Evolutionary conservation across 805 yeast genomes (phyloP), one percentile per base, ranked within the genome.

Genomic region (Komagataella pseudopastoris): DNA sequence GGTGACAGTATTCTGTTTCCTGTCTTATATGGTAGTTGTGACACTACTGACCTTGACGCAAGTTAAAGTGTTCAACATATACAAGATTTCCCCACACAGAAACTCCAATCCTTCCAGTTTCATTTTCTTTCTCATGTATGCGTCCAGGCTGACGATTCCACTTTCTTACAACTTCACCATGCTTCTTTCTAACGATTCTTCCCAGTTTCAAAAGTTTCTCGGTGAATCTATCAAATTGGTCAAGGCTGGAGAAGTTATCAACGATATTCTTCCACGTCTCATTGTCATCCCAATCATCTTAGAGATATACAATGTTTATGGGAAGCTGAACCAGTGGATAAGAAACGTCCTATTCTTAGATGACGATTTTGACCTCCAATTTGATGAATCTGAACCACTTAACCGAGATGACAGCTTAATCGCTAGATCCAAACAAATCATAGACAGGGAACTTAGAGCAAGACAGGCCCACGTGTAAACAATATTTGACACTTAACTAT

Each of bases 61-160:
- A 48, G 72, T 87, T 53, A 79, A 81, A 54, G 68, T 88, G 5
- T 88, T 88, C 71, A 83, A 84, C 60, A 74, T 84, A 63, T 88
- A 86, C 62, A 89, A 85, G 54, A 71, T 88, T 53, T 65, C 64
- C 48, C 88, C 85, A 12, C 80, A 83, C 17, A 75, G 74, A 55
- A 75, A 80, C 51, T 82, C 91, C 0, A 91, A 84, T 60, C 83
- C 87, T 0, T 84, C 86, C 0, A 80, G 88, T 14, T 75, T 85
- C 20, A 73, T 87, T 39, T 88, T 87, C 61, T 88, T 85, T 63
- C 80, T 89, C 18, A 83, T 85, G 59, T 87, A 88, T 59, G 81
- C 87, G 17, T 84, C 90, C 50, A 79, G 96, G 55, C 69, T 88
- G 61, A 85, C 95, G 0, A 81, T 88, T 10, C 96, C 96, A 8